phyloP scores from a whole-genome alignment of 148 eudicot species.

The Suaeda aralocaspica region DNA sequence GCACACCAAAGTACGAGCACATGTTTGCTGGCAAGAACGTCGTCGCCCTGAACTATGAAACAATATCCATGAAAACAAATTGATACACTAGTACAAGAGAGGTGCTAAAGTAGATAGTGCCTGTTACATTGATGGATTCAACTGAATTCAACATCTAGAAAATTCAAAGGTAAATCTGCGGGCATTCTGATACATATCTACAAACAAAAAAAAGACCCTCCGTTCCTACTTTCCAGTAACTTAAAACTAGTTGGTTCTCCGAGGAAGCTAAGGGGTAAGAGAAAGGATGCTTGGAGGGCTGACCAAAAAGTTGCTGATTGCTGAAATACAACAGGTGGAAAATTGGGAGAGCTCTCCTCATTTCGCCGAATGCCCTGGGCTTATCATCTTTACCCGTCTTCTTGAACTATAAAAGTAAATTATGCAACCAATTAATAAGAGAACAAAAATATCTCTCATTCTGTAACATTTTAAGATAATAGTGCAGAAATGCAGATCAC shows the following conservation, averaged over 20 bases:
- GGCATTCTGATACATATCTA: constrained; percentile 12
- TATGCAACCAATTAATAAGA: constrained; percentile 4
- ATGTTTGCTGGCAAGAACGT: too few relatives aligned
- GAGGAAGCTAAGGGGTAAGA: constrained; percentile 10
- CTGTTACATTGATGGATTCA: not conserved
- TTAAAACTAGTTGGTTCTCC: constrained; percentile 2
- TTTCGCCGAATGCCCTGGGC: not conserved
- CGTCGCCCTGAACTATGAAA: too few relatives aligned
- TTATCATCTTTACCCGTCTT: constrained; percentile 19
- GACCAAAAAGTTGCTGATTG: constrained; percentile 5
- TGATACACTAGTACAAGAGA: constrained; percentile 4
- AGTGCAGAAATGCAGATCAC: too few relatives aligned
- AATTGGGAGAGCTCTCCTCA: not conserved
- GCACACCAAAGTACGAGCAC: not conserved
- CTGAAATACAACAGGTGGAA: constrained; percentile 2
- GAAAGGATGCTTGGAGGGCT: constrained; percentile 14
- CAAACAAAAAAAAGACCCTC: constrained; percentile 15
- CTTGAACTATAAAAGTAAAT: constrained; percentile 26
- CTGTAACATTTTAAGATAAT: too few relatives aligned
- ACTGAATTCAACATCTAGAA: constrained; percentile 1
- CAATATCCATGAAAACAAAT: constrained; percentile 1
- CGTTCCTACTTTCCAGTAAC: constrained; percentile 1
- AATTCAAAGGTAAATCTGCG: not conserved
- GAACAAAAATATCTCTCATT: not conserved
- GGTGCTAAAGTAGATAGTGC: not conserved